phyloP scores from a whole-genome alignment of 2,329 filamentous ascomycete genomes.

The Botryotinia calthae region DNA sequence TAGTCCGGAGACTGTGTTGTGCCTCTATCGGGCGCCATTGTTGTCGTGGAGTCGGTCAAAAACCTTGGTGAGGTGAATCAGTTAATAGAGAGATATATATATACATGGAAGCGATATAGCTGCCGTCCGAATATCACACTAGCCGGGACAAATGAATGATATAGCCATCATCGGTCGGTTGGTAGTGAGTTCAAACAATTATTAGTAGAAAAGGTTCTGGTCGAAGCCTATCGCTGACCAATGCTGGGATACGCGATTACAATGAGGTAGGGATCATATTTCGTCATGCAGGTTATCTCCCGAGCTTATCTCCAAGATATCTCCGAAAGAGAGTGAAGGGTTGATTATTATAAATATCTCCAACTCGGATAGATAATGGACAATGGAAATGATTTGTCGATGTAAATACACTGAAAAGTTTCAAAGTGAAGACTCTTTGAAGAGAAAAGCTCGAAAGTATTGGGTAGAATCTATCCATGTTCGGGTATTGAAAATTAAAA shows the following conservation, averaged over 20 bases:
- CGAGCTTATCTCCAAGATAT: slow-evolving; percentile 20
- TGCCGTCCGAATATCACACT: not conserved
- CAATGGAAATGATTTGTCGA: not conserved
- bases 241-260: slow-evolving; percentile 1
- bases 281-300: slow-evolving; percentile 11
- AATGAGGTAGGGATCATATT: not conserved
- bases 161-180: not conserved
- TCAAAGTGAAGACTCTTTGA: not conserved
- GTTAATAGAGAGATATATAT: not conserved
- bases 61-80: not conserved
- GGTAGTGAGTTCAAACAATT: not conserved
- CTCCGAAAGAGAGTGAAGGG: not conserved
- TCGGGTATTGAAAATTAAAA: not conserved
- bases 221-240: slow-evolving; percentile 16
- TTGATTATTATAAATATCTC: not conserved
- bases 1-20: slow-evolving; percentile 25
- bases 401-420: not conserved
- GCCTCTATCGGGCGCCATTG: slow-evolving; percentile 34
- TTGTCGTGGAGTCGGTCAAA: not conserved
- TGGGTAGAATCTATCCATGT: not conserved
- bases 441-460: not conserved
- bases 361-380: not conserved
- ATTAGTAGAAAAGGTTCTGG: not conserved
- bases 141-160: not conserved
- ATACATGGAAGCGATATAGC: not conserved